A percentile compares a stretch with the other conserved stretches of the same genome.
Evolutionary conservation across 164 flowering plant species (phyloP).

Genomic region (Santalum album): DNA sequence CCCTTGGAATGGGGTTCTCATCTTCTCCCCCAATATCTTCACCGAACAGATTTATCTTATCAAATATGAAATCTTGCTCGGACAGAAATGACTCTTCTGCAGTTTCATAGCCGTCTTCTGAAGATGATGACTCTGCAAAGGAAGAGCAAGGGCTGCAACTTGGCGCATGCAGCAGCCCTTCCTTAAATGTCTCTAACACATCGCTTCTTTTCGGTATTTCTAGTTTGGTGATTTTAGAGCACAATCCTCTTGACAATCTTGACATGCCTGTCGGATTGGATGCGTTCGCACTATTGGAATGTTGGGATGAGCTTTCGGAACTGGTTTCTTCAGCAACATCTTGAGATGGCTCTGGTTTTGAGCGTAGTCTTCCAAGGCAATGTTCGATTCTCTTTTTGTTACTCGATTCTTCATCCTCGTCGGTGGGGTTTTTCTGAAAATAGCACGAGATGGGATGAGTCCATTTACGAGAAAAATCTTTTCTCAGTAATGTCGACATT

Average conservation of each 20-base stretch:
- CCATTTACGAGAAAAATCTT: too few species aligned
- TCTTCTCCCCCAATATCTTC: slow-evolving; percentile 29
- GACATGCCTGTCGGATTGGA: slow-evolving; percentile 6
- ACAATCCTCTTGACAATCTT: slow-evolving; percentile 14
- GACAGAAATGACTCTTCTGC: slow-evolving; percentile 37
- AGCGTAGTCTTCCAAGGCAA: slow-evolving; percentile 3
- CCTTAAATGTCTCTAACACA: slow-evolving; percentile 19
- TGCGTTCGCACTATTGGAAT: slow-evolving; percentile 4
- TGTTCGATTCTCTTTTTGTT: not conserved
- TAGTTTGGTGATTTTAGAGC: slow-evolving; percentile 25
- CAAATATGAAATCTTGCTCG: slow-evolving; percentile 34
- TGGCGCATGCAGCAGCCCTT: slow-evolving; percentile 1
- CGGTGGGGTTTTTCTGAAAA: slow-evolving; percentile 46
- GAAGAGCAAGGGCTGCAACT: not conserved
- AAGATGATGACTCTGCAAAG: slow-evolving; percentile 2
- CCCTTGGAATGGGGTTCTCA: slow-evolving; percentile 31
- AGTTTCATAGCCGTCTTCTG: slow-evolving; percentile 42
- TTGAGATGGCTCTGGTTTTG: slow-evolving; percentile 3
- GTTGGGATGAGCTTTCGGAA: not conserved
- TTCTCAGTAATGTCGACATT: too few species aligned
- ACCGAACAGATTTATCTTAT: slow-evolving; percentile 38
- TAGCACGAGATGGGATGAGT: not conserved
- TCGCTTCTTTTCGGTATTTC: slow-evolving; percentile 29
- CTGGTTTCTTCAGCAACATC: slow-evolving; percentile 4
- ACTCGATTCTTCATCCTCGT: slow-evolving; percentile 36